A percentile compares a stretch with the other conserved stretches of the same genome.
phyloP scores from a whole-genome alignment of 768 basidiomycete species.

The Nevesoporus exiguus region DNA sequence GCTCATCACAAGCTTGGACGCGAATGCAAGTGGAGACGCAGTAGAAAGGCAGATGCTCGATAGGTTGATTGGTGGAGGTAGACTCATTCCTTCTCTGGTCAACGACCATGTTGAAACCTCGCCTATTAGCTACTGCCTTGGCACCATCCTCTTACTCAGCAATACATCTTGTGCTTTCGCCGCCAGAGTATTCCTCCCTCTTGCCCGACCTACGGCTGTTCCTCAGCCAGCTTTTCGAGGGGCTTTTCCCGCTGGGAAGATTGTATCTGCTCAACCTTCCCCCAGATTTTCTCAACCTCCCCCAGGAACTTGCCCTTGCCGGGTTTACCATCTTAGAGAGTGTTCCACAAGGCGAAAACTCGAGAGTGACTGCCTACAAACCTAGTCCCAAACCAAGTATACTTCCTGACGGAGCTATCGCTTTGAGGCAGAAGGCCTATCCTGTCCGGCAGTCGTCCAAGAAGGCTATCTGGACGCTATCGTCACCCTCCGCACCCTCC shows the following conservation, averaged over 20 bases:
- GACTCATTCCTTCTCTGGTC: conserved; percentile 1
- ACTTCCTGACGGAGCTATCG: conserved; percentile 31
- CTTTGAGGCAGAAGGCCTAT: conserved; percentile 52
- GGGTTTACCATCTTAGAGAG: conserved; percentile 61
- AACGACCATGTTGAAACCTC: conserved; percentile 4
- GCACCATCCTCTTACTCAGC: conserved; percentile 54
- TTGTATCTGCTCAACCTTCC: conserved; percentile 61
- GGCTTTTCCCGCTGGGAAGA: conserved; percentile 64
- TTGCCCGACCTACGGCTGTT: conserved; percentile 51
- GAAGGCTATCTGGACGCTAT: conserved; percentile 86
- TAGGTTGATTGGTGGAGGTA: conserved; percentile 78
- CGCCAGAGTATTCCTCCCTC: conserved; percentile 58
- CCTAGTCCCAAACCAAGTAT: conserved; percentile 45
- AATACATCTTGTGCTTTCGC: conserved; percentile 64
- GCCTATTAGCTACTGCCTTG: conserved; percentile 52
- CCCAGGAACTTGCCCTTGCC: conserved; percentile 57
- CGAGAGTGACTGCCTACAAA: conserved; percentile 66
- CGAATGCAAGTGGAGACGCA: conserved; percentile 32
- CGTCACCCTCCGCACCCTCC: conserved; percentile 60
- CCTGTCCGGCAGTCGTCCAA: conserved; percentile 67
- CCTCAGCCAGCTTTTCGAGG: conserved; percentile 55
- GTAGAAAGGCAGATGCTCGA: conserved; percentile 84
- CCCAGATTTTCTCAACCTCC: conserved; percentile 40
- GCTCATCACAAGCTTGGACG: conserved; percentile 58
- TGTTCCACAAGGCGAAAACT: conserved; percentile 32